Evolutionary conservation across 1,139 yeast species (phyloP).

Genomic region (Chernovozyma sophiae-reginae): DNA sequence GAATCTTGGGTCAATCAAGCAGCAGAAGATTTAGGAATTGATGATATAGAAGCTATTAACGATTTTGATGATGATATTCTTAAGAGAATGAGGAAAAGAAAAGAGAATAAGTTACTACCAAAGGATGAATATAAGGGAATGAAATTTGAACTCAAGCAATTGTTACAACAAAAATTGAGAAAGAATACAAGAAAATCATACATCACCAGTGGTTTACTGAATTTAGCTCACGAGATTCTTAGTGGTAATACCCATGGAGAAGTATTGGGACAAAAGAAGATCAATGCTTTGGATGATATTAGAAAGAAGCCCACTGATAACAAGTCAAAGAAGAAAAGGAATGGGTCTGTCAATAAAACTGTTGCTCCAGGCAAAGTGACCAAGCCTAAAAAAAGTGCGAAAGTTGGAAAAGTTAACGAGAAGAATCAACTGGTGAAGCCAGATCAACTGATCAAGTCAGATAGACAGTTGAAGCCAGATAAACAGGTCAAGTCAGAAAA

Average conservation of each 20-base stretch:
- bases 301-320: slow-evolving; percentile 11
- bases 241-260: slow-evolving; percentile 66
- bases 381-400: slow-evolving; percentile 6
- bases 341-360: background rate
- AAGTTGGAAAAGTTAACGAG: slow-evolving; percentile 9
- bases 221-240: slow-evolving; percentile 79
- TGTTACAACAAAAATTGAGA: slow-evolving; percentile 58
- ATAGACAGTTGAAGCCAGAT: too few relatives aligned
- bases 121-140: slow-evolving; percentile 47
- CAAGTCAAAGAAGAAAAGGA: slow-evolving; percentile 8
- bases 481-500: too few relatives aligned
- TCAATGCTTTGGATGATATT: slow-evolving; percentile 68
- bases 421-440: too few relatives aligned
- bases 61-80: slow-evolving; percentile 60
- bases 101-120: slow-evolving; percentile 50
- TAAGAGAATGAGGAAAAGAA: slow-evolving; percentile 59
- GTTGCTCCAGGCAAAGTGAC: background rate
- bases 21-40: slow-evolving; percentile 89
- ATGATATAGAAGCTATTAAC: slow-evolving; percentile 54
- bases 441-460: too few relatives aligned
- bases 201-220: slow-evolving; percentile 78
- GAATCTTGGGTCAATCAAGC: slow-evolving; percentile 83
- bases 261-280: slow-evolving; percentile 66
- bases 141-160: slow-evolving; percentile 52
- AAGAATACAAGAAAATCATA: slow-evolving; percentile 70